Base-by-base conservation (phyloP, 2,329 filamentous ascomycete genomes). In the Paraphaeosphaeria minitans region DNA sequence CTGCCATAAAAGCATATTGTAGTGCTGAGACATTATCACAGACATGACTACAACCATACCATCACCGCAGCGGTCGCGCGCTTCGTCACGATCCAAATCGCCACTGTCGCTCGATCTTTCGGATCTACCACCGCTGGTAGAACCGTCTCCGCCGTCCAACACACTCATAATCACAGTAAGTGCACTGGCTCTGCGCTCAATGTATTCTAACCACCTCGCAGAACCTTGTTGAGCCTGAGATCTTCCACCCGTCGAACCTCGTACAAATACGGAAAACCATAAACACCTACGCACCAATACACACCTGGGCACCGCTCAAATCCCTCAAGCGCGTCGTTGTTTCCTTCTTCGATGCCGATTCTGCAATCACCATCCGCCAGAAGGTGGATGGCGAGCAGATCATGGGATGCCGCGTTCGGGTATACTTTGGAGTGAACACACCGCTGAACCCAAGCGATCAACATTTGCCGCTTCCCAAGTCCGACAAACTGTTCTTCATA, bases 281-380 rank as follows among this genome's bases (percentile, higher is more conserved):
- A 75, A 81, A 85, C 70, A 77, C 84, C 51, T 86, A 88, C n/a
- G 89, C 89, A 2, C 83, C 87, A 52, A 87, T 94, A 64, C 88
- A 92, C 78, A 87, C 89, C 59, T 95, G 91, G 84, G 86, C 89
- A 12, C 91, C 91, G 0, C 85, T 95, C 62, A 92, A 91, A 75
- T 93, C 89, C 7, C 92, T 95, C 83, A 86, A 89, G 64, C 89
- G 91, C 75, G 92, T 95, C 70, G 83, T 94, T 67, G 86, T 91
- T 61, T 92, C 90, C 66, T 94, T 95, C 82, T 88, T 84, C 77
- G 86, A 87, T 60, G 82, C 85, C 69, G 84, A 88, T 54, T 85
- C 89, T 55, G 90, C 91, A 57, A 87, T 91, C 67, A 81, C 82
- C 56, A 89, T 94, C 56, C 88, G 90, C 63, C 81, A 86, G 65